Percentiles rank a stretch among this genome's conserved stretches.
These are phyloP conservation scores for Senecio squalidus DNA, from an alignment of 140 eudicot genomes.

Conservation along the genomic window DNA sequence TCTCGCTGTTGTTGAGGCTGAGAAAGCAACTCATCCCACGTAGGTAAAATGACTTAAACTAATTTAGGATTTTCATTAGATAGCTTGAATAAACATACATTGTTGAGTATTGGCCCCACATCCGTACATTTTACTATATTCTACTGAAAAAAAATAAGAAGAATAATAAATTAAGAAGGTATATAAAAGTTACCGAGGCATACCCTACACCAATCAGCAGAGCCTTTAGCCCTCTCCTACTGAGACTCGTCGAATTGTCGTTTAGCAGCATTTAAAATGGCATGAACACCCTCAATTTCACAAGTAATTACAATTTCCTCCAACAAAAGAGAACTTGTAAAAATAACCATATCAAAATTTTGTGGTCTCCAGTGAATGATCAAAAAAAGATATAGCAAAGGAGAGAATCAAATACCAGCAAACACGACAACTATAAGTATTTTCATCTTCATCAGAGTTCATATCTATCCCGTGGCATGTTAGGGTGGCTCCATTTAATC, in stretches of 20 bases:
- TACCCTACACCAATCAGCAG: slow-evolving; percentile 96
- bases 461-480: too few relatives aligned
- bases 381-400: neutral
- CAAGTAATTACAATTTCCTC: slow-evolving; percentile 72
- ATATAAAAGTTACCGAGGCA: slow-evolving; percentile 20
- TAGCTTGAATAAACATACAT: slow-evolving; percentile 37
- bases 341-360: slow-evolving; percentile 6
- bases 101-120: slow-evolving; percentile 70
- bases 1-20: slow-evolving; percentile 94
- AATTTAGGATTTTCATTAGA: slow-evolving; percentile 6
- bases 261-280: slow-evolving; percentile 66
- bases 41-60: slow-evolving; percentile 2
- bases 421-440: slow-evolving; percentile 86
- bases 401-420: slow-evolving; percentile 52
- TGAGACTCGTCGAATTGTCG: slow-evolving; percentile 71
- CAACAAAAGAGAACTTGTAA: slow-evolving; percentile 75
- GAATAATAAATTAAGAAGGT: too few relatives aligned
- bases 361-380: neutral
- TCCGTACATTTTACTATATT: slow-evolving; percentile 72
- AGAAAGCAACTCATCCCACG: slow-evolving; percentile 14
- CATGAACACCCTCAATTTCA: slow-evolving; percentile 67
- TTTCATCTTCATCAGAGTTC: slow-evolving; percentile 99
- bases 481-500: too few relatives aligned
- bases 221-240: slow-evolving; percentile 57
- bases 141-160: too few relatives aligned